A percentile compares a stretch with the other conserved stretches of the same genome.
Conservation (phyloP, 176 grass and related monocot genomes). For the Triticum timopheevii region DNA sequence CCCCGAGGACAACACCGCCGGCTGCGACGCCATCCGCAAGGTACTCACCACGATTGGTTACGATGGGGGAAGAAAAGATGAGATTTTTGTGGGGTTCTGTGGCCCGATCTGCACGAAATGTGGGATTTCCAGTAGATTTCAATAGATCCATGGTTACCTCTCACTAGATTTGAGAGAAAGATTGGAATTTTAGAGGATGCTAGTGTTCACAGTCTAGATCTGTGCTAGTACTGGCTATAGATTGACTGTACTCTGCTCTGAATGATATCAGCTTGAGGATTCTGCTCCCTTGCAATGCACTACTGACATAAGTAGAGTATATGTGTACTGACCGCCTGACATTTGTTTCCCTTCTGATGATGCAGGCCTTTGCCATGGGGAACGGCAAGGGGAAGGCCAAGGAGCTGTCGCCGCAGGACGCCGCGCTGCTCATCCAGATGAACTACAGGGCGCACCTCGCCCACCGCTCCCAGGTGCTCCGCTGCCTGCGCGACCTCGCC, state of each 20-base stretch:
- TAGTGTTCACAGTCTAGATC: background rate
- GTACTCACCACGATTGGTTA: background rate
- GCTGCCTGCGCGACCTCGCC: constrained; percentile 73
- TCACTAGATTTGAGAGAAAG: background rate
- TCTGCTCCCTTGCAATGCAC: background rate
- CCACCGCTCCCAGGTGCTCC: constrained; percentile 78
- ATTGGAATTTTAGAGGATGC: background rate
- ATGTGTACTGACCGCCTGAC: background rate
- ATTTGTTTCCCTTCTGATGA: background rate
- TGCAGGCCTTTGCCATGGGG: constrained; percentile 59
- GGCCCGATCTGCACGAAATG: background rate
- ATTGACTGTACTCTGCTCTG: background rate
- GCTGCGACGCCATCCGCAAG: constrained; percentile 60
- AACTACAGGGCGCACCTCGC: constrained; percentile 76
- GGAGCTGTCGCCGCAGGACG: constrained; percentile 68
- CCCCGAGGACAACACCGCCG: constrained; percentile 42
- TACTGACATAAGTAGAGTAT: background rate
- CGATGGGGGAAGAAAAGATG: background rate
- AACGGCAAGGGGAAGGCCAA: constrained; percentile 74
- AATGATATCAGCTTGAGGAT: background rate
- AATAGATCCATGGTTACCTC: background rate
- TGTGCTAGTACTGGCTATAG: background rate
- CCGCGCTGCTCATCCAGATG: constrained; percentile 80
- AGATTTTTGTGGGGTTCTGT: background rate
- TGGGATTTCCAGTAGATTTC: background rate